Conservation (phyloP, 2,329 filamentous ascomycete genomes). For the Mycosphaerella sp. region DNA sequence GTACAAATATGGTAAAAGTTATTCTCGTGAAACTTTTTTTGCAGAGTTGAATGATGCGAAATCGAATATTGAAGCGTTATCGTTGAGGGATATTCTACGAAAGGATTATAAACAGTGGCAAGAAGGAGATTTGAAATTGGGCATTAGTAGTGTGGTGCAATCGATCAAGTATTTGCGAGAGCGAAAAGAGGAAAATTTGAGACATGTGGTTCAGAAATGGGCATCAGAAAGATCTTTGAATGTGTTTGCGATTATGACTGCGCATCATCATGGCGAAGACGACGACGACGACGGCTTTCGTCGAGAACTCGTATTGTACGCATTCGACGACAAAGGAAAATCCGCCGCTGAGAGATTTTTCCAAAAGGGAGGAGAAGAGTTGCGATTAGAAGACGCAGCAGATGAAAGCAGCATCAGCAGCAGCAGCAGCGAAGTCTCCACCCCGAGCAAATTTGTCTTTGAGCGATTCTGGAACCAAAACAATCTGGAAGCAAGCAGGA, state of each 20-base stretch:
- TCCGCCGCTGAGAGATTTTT: constrained; percentile 52
- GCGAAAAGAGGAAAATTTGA: constrained; percentile 48
- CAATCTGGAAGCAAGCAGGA: constrained; percentile 53
- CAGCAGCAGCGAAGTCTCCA: constrained; percentile 17
- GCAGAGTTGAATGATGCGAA: constrained; percentile 58
- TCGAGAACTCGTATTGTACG: constrained; percentile 62
- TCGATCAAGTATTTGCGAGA: constrained; percentile 54
- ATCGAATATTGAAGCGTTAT: constrained; percentile 56
- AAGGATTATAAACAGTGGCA: constrained; percentile 84
- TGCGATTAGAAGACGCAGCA: constrained; percentile 52
- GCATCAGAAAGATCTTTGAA: constrained; percentile 53
- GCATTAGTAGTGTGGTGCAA: constrained; percentile 61
- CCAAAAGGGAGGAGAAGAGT: constrained; percentile 37
- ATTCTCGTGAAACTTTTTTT: constrained; percentile 54
- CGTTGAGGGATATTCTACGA: constrained; percentile 60
- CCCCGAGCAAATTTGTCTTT: constrained; percentile 30
- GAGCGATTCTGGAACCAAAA: constrained; percentile 59
- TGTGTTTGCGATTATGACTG: constrained; percentile 63
- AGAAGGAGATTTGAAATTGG: constrained; percentile 51
- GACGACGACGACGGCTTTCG: constrained; percentile 48
- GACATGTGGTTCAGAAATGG: constrained; percentile 48
- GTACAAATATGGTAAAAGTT: constrained; percentile 36
- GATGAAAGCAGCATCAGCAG: constrained; percentile 35
- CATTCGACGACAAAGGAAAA: constrained; percentile 46
- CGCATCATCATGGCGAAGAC: constrained; percentile 37